These are phyloP conservation scores for Pilasporangium apinafurcum DNA, from an alignment of 352 stramenopile genomes.

Conservation along the genomic window DNA sequence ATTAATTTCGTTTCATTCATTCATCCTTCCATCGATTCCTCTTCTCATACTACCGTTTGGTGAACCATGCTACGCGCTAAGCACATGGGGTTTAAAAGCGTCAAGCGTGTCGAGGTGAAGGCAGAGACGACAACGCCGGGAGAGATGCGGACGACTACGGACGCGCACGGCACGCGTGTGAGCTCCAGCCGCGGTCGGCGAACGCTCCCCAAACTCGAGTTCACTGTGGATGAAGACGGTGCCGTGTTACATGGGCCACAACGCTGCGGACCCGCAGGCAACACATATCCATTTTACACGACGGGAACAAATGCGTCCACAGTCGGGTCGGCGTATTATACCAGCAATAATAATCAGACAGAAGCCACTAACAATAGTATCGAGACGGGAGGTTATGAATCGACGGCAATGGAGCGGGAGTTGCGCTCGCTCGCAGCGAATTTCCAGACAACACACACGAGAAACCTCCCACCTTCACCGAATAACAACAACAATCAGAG, in stretches of 20 bases:
- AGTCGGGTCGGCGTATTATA: too few relatives aligned
- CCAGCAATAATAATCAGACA: not conserved
- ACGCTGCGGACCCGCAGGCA: conserved; percentile 24
- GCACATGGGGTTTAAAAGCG: conserved; percentile 78
- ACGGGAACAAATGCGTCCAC: too few relatives aligned
- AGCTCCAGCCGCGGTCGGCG: conserved; percentile 53
- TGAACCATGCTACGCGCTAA: conserved; percentile 64
- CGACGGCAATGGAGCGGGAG: conserved; percentile 23
- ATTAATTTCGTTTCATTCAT: too few relatives aligned
- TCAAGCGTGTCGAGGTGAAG: conserved; percentile 80
- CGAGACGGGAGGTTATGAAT: too few relatives aligned
- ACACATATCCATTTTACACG: conserved; percentile 27
- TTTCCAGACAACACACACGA: conserved; percentile 53
- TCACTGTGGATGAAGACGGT: conserved; percentile 78
- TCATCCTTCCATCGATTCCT: too few relatives aligned
- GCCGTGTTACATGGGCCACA: conserved; percentile 72
- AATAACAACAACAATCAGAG: not conserved
- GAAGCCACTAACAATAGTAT: not conserved
- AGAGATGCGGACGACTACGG: conserved; percentile 65
- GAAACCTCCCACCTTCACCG: conserved; percentile 27
- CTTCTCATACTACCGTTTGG: too few relatives aligned
- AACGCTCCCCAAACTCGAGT: conserved; percentile 79
- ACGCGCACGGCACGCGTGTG: conserved; percentile 53
- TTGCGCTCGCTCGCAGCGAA: conserved; percentile 26
- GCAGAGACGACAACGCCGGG: conserved; percentile 79